These are phyloP conservation scores for Litchi chinensis DNA, from an alignment of 345 rosid species.

Conservation along the genomic window DNA sequence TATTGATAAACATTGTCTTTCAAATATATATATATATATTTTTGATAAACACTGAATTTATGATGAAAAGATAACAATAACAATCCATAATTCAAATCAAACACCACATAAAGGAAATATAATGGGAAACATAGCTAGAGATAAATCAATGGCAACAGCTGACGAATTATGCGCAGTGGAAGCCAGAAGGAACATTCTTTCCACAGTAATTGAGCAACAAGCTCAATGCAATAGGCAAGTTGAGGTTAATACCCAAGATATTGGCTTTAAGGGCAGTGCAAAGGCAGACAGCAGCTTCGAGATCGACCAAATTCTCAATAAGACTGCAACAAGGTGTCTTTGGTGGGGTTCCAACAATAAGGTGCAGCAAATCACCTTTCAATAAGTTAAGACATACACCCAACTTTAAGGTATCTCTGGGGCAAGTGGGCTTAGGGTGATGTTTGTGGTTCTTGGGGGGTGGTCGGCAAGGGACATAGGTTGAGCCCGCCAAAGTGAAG, in stretches of 20 bases:
- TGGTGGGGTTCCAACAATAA: conserved; percentile 56
- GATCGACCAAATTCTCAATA: conserved; percentile 52
- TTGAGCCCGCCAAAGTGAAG: conserved; percentile 61
- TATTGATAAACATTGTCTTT: neutral
- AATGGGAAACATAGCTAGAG: neutral
- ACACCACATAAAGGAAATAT: neutral
- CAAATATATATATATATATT: too few species aligned
- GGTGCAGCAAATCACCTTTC: conserved; percentile 38
- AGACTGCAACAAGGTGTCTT: conserved; percentile 64
- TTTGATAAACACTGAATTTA: neutral
- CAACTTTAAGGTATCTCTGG: conserved; percentile 69
- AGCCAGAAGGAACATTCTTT: conserved; percentile 62
- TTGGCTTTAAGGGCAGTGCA: conserved; percentile 78
- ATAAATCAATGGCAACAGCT: neutral
- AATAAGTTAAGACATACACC: conserved; percentile 60
- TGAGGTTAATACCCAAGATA: conserved; percentile 57
- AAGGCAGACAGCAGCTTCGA: conserved; percentile 81
- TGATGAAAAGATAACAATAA: neutral
- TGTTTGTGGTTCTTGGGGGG: conserved; percentile 25
- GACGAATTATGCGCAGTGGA: conserved; percentile 44
- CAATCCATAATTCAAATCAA: conserved; percentile 9
- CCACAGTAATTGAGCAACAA: conserved; percentile 72
- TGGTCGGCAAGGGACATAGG: conserved; percentile 48
- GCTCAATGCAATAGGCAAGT: conserved; percentile 57
- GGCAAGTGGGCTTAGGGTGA: conserved; percentile 30